A percentile compares a stretch with the other conserved stretches of the same genome.
Evolutionary conservation across 306 rosid genomes (phyloP).

Genomic region (Prinsepia uniflora): DNA sequence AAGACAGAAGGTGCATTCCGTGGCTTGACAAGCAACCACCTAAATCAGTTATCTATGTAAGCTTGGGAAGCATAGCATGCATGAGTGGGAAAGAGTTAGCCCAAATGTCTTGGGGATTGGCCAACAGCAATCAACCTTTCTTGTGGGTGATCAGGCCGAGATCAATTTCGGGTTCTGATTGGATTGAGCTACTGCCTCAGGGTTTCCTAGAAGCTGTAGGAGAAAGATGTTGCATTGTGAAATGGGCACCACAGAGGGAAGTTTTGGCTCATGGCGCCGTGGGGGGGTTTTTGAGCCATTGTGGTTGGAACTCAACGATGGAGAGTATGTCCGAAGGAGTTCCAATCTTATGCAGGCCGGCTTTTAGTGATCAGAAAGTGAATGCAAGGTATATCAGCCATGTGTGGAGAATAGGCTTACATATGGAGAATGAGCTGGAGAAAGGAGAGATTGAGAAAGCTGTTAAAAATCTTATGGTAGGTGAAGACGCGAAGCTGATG

Average conservation of each 20-base stretch:
- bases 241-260: slow-evolving; percentile 71
- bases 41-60: slow-evolving; percentile 31
- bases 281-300: slow-evolving; percentile 64
- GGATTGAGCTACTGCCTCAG: slow-evolving; percentile 48
- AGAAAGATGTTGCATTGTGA: slow-evolving; percentile 47
- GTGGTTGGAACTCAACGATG: slow-evolving; percentile 69
- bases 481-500: too few relatives aligned
- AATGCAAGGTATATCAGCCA: too few relatives aligned
- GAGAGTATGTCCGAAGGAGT: slow-evolving; percentile 60
- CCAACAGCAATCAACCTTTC: slow-evolving; percentile 27
- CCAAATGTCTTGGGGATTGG: slow-evolving; percentile 50
- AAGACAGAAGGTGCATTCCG: slow-evolving; percentile 19
- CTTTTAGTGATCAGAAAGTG: too few relatives aligned
- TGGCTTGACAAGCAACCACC: slow-evolving; percentile 28
- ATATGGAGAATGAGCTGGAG: too few relatives aligned
- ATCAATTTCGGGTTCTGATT: slow-evolving; percentile 33
- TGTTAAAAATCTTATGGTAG: too few relatives aligned
- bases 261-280: slow-evolving; percentile 53
- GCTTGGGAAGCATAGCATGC: slow-evolving; percentile 51
- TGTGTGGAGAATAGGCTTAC: too few relatives aligned
- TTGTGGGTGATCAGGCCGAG: slow-evolving; percentile 67
- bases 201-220: slow-evolving; percentile 37
- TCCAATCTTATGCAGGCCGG: slow-evolving; percentile 60
- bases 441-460: too few relatives aligned
- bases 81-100: slow-evolving; percentile 34